A percentile compares a stretch with the other conserved stretches of the same genome.
These are phyloP conservation scores for Pichia sp. DNA, from an alignment of 1,139 yeast species.

Conservation along the genomic window DNA sequence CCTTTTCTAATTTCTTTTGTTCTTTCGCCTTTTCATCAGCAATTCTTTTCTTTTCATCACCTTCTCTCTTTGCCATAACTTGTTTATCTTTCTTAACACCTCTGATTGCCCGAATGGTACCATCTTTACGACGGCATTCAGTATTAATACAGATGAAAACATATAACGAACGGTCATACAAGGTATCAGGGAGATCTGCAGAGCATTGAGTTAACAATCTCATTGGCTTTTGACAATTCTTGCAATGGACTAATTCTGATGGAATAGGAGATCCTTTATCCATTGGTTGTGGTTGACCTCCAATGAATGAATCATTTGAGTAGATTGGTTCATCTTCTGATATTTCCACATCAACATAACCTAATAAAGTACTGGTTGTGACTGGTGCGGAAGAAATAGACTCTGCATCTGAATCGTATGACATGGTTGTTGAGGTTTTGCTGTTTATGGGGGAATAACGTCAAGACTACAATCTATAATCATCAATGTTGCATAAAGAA, in stretches of 20 bases:
- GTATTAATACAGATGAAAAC: constrained; percentile 71
- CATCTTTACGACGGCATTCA: constrained; percentile 63
- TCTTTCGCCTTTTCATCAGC: constrained; percentile 37
- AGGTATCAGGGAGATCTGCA: constrained; percentile 70
- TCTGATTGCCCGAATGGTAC: constrained; percentile 70
- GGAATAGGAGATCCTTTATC: constrained; percentile 50
- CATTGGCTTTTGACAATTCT: constrained; percentile 59
- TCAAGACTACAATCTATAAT: too few species aligned
- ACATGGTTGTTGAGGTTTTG: constrained; percentile 5
- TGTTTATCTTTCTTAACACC: constrained; percentile 65
- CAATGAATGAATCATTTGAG: constrained; percentile 74
- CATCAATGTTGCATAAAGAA: too few species aligned
- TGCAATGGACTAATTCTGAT: constrained; percentile 54
- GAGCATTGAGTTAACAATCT: constrained; percentile 74
- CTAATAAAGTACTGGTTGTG: constrained; percentile 38
- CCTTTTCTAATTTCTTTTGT: constrained; percentile 35
- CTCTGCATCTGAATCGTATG: constrained; percentile 22
- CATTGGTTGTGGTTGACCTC: constrained; percentile 60
- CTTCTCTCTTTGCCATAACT: constrained; percentile 41
- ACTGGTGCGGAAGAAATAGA: constrained; percentile 10
- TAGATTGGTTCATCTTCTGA: constrained; percentile 48
- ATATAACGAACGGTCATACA: constrained; percentile 79
- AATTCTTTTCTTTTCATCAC: constrained; percentile 37
- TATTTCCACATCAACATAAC: constrained; percentile 59
- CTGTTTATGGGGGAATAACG: too few species aligned